phyloP scores from a whole-genome alignment of 1,284 basidiomycete genomes.

The Microbotryum saponariae region DNA sequence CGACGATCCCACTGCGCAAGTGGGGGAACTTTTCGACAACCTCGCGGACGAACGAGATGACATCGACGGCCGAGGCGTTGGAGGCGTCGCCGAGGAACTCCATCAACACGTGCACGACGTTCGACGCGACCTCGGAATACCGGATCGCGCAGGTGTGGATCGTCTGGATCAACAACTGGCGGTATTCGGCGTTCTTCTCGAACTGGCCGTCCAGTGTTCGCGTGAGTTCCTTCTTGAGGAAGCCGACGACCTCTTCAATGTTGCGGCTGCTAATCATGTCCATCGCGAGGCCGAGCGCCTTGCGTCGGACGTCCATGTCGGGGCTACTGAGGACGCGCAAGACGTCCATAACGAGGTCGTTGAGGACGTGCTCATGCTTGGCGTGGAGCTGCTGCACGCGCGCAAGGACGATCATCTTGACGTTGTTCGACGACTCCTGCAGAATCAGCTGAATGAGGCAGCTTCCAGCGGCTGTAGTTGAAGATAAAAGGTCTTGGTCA shows the following conservation, averaged over 20 bases:
- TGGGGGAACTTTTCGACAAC: conserved; percentile 97
- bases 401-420: conserved; percentile 95
- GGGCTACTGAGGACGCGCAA: conserved; percentile 83
- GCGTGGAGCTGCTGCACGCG: conserved; percentile 75
- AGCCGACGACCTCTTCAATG: conserved; percentile 93
- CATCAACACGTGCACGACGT: conserved; percentile 94
- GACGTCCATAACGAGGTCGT: conserved; percentile 91
- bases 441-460: conserved; percentile 83
- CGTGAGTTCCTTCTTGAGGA: conserved; percentile 96
- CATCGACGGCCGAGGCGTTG: conserved; percentile 83
- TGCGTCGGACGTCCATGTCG: conserved; percentile 93
- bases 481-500: background rate
- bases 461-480: conserved; percentile 61
- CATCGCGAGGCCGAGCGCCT: conserved; percentile 81
- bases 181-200: conserved; percentile 89
- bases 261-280: conserved; percentile 92
- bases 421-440: conserved; percentile 91
- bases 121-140: conserved; percentile 96
- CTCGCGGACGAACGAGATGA: conserved; percentile 91
- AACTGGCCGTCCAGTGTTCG: conserved; percentile 74
- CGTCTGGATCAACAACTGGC: conserved; percentile 92
- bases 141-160: conserved; percentile 95
- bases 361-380: conserved; percentile 85
- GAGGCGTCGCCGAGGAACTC: conserved; percentile 95
- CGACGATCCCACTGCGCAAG: conserved; percentile 73